Conservation (phyloP, 805 yeast genomes). For the Tetrapisispora taiwanensis region DNA sequence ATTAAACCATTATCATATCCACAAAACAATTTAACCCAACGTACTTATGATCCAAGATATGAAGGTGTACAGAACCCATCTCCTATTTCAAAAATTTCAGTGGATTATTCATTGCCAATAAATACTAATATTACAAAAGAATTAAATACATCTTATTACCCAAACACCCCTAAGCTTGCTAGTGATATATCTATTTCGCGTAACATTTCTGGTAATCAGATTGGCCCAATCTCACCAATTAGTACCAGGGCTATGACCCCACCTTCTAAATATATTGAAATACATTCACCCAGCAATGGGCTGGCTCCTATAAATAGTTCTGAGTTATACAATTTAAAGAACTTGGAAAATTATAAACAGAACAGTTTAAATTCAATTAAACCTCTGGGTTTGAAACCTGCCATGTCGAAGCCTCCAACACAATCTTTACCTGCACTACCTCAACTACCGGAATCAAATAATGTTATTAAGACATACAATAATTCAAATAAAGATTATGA, state of each 20-base stretch:
- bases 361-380: neutral
- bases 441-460: constrained; percentile 8
- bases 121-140: neutral
- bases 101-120: neutral
- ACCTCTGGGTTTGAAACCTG: neutral
- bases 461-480: neutral
- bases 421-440: constrained; percentile 16
- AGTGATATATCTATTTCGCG: neutral
- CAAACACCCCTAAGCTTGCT: constrained; percentile 19
- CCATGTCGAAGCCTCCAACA: constrained; percentile 7
- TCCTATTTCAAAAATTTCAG: constrained; percentile 5
- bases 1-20: constrained; percentile 3
- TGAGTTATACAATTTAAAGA: neutral
- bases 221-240: constrained; percentile 8
- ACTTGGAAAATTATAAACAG: neutral
- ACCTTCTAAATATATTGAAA: neutral
- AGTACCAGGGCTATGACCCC: constrained; percentile 5
- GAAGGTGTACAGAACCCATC: neutral
- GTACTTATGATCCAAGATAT: neutral
- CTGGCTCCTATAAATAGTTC: neutral
- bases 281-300: neutral
- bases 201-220: neutral
- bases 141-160: constrained; percentile 16
- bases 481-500: constrained; percentile 16
- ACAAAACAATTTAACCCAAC: neutral